A percentile compares a stretch with the other conserved stretches of the same genome.
phyloP scores from a whole-genome alignment of 331 rosid species.

The Cydonia oblonga region DNA sequence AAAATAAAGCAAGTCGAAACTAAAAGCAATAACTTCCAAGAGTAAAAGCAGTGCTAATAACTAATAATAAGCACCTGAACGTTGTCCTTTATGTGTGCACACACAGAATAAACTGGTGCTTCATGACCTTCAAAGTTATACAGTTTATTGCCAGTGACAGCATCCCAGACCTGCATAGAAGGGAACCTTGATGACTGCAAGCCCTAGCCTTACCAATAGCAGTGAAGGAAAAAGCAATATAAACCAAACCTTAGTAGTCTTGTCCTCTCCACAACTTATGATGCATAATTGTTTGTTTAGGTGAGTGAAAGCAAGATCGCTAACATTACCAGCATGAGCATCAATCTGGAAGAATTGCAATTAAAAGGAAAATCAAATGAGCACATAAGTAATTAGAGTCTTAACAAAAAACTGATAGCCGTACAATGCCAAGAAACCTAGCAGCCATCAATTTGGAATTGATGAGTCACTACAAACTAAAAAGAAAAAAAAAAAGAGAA shows the following conservation, averaged over 20 bases:
- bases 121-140: slow-evolving; percentile 17
- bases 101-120: slow-evolving; percentile 18
- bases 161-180: slow-evolving; percentile 19
- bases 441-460: background rate
- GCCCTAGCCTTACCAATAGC: background rate
- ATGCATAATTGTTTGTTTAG: slow-evolving; percentile 4
- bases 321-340: slow-evolving; percentile 16
- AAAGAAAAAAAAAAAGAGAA: background rate
- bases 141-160: slow-evolving; percentile 2
- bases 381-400: background rate
- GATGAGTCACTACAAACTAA: background rate
- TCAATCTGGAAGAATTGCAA: slow-evolving; percentile 10
- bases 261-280: slow-evolving; percentile 23
- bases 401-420: background rate
- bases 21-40: background rate
- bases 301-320: slow-evolving; percentile 16
- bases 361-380: background rate
- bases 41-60: background rate
- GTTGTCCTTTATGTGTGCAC: background rate
- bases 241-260: slow-evolving; percentile 10
- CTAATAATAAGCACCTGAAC: slow-evolving; percentile 4
- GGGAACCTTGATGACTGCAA: background rate
- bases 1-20: background rate
- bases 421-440: background rate
- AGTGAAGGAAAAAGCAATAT: background rate